These are phyloP conservation scores for Candida vaughaniae DNA, from an alignment of 805 yeast species.

Conservation along the genomic window DNA sequence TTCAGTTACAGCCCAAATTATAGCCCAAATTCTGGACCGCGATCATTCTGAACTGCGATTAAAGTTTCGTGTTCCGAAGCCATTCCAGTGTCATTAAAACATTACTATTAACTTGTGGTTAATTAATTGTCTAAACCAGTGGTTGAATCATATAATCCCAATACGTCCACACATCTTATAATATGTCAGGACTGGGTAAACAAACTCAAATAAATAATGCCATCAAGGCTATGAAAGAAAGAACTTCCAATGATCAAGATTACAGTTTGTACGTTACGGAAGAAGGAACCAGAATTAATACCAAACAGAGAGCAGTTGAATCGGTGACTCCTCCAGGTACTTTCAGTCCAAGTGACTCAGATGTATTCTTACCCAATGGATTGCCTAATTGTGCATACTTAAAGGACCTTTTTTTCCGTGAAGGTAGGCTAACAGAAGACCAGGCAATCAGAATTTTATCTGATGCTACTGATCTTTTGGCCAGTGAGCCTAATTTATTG, in stretches of 20 bases:
- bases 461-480: conserved; percentile 62
- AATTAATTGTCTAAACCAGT: no score
- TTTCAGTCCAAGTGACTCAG: conserved; percentile 60
- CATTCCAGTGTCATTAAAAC: no score
- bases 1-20: no score
- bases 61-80: no score
- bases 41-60: no score
- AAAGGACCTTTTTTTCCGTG: conserved; percentile 69
- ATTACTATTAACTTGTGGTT: no score
- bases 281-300: conserved; percentile 55
- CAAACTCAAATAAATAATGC: conserved; percentile 58
- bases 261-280: conserved; percentile 50
- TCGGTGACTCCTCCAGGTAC: conserved; percentile 68
- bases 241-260: conserved; percentile 31
- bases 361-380: conserved; percentile 62
- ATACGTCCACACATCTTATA: no score
- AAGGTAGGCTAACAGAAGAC: conserved; percentile 72
- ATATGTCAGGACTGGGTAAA: conserved; percentile 7
- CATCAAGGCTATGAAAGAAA: conserved; percentile 54
- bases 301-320: conserved; percentile 56
- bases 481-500: conserved; percentile 74
- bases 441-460: conserved; percentile 70
- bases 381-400: conserved; percentile 73
- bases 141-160: no score
- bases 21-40: no score